Percentiles rank a stretch among this genome's conserved stretches.
These are phyloP conservation scores for Panellus pusillus DNA, from an alignment of 768 basidiomycete species.

Conservation along the genomic window DNA sequence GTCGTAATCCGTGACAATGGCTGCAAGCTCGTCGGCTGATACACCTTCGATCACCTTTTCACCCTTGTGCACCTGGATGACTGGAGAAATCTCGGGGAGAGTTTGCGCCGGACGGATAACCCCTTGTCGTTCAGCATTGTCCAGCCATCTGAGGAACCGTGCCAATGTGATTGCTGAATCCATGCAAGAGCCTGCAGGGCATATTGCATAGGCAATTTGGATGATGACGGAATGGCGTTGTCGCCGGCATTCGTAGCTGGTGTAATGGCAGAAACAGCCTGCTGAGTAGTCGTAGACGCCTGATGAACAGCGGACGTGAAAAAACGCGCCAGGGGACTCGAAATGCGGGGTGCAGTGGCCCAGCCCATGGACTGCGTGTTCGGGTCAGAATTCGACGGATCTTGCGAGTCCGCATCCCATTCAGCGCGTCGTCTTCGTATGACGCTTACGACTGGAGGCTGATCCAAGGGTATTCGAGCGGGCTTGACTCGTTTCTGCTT, in stretches of 20 bases:
- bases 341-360: constrained; percentile 62
- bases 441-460: constrained; percentile 78
- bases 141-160: constrained; percentile 66
- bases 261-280: constrained; percentile 75
- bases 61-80: constrained; percentile 83
- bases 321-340: constrained; percentile 70
- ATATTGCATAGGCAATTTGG: constrained; percentile 74
- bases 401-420: constrained; percentile 60
- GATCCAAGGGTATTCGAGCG: constrained; percentile 85
- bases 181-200: constrained; percentile 82
- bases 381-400: constrained; percentile 22
- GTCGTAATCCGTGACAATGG: constrained; percentile 66
- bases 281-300: constrained; percentile 70
- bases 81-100: constrained; percentile 75
- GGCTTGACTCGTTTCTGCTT: constrained; percentile 89
- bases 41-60: constrained; percentile 92
- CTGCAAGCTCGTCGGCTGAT: constrained; percentile 86
- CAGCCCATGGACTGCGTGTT: constrained; percentile 35
- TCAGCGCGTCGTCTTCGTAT: constrained; percentile 71
- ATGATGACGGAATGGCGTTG: constrained; percentile 46
- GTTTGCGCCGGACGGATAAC: constrained; percentile 70
- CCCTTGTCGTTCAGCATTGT: constrained; percentile 74
- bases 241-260: constrained; percentile 48
- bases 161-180: constrained; percentile 69
- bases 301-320: constrained; percentile 76